Evolutionary conservation across 106 monocot species (phyloP), one percentile per base, ranked within the genome.

Genomic region (Allium fistulosum): DNA sequence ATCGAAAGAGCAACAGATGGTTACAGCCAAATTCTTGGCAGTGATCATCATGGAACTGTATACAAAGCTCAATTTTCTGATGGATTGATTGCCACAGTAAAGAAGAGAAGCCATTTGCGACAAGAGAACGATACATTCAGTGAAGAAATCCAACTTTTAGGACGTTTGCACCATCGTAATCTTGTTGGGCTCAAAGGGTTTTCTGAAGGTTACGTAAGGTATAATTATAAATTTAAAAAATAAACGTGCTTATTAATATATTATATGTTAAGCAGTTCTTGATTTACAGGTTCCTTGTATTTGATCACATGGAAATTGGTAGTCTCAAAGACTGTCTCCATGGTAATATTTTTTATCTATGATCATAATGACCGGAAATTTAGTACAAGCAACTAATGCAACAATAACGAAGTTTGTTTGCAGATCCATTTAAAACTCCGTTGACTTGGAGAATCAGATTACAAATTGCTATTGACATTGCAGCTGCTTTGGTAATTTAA

Each of bases 391-490:
- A 65, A 65, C 11, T 14, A 7, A 49, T n/a, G 49, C 22, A 22
- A 22, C 22, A 22, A 22, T 65, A 49, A 46, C 16, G 3, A 63
- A 48, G 6, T 14, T 62, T 11, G 17, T 77, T 73, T 10, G 49
- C 70, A 97, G 96, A 97, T 58, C 96, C 96, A 37, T 84, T 97
- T 26, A 84, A 78, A 72, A 97, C 91, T 12, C 96, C 96, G 12
- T 75, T 97, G 78, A 81, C 72, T 77, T 97, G 96, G 96, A 82
- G 86, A 69, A 80, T 75, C 51, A 80, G 92, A 66, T 73, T 92
- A 73, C 77, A 80, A 75, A 85, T 97, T 46, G 87, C 92, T 64
- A 77, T 85, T 37, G 84, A 80, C 58, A 74, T 97, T 45, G 96
- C 96, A 48, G 81, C 96, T 76, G 88, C 92, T 65, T 49, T 97